Conservation (phyloP, 2,329 filamentous ascomycete species). For the Colletotrichum tofieldiae region DNA sequence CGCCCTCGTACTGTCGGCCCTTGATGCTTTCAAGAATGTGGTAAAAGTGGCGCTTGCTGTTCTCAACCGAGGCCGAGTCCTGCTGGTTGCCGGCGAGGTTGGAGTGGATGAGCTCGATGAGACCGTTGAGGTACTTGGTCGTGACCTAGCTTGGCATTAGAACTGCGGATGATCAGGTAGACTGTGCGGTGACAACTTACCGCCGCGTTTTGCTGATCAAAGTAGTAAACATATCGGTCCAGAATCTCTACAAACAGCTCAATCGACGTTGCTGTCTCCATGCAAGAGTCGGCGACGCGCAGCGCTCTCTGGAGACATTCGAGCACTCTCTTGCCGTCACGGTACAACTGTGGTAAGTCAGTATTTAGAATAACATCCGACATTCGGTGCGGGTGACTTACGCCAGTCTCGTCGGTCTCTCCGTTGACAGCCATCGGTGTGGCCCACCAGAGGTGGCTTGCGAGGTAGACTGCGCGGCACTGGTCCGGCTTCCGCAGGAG, state of each 20-base stretch:
- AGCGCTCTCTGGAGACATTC: slow-evolving; percentile 97
- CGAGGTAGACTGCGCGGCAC: slow-evolving; percentile 95
- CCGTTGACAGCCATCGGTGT: slow-evolving; percentile 83
- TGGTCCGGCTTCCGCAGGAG: slow-evolving; percentile 98
- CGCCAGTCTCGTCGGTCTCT: slow-evolving; percentile 86
- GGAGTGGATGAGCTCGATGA: slow-evolving; percentile 98
- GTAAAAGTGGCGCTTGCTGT: slow-evolving; percentile 93
- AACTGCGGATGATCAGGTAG: not conserved
- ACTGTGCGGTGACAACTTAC: slow-evolving; percentile 60
- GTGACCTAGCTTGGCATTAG: slow-evolving; percentile 73
- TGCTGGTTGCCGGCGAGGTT: slow-evolving; percentile 90
- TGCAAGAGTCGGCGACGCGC: slow-evolving; percentile 96
- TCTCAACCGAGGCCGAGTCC: slow-evolving; percentile 87
- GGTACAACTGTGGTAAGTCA: slow-evolving; percentile 80
- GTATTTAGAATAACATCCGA: slow-evolving; percentile 27
- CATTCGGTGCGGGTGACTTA: slow-evolving; percentile 61
- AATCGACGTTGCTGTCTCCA: slow-evolving; percentile 97
- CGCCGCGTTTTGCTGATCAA: slow-evolving; percentile 98
- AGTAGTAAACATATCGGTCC: slow-evolving; percentile 99
- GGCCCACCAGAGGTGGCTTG: slow-evolving; percentile 98
- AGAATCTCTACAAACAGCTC: slow-evolving; percentile 99
- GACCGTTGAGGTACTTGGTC: slow-evolving; percentile 96
- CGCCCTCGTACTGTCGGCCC: slow-evolving; percentile 92
- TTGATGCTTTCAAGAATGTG: slow-evolving; percentile 95
- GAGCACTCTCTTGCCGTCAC: slow-evolving; percentile 95